Percentiles rank a stretch among this genome's conserved stretches.
Evolutionary conservation across 2,329 filamentous ascomycete species (phyloP).

Genomic region (Boeremia exigua): DNA sequence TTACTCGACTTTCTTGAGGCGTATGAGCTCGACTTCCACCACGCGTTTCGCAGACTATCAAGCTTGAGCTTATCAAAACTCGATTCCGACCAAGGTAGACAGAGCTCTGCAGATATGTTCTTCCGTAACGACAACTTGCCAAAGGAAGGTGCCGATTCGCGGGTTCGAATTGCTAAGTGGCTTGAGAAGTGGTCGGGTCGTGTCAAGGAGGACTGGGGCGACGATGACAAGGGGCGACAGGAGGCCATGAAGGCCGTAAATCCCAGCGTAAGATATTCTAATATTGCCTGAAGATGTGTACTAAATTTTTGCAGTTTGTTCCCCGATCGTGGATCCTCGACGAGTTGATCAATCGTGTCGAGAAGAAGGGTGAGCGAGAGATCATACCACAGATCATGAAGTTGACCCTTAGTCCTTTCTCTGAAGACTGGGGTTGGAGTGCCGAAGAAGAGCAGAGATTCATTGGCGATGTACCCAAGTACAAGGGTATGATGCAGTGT

Average conservation of each 20-base stretch:
- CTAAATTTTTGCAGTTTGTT: conserved; percentile 65
- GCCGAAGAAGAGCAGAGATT: conserved; percentile 79
- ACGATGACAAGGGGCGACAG: conserved; percentile 63
- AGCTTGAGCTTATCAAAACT: conserved; percentile 67
- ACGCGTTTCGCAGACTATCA: conserved; percentile 85
- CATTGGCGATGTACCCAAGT: conserved; percentile 82
- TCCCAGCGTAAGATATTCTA: conserved; percentile 65
- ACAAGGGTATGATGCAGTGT: conserved; percentile 84
- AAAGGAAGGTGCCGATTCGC: conserved; percentile 65
- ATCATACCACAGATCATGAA: conserved; percentile 80
- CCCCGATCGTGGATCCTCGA: conserved; percentile 92
- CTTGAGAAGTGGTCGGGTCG: conserved; percentile 77
- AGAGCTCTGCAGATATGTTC: conserved; percentile 72
- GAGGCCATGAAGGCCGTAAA: conserved; percentile 83
- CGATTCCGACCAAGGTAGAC: conserved; percentile 67
- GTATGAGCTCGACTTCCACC: conserved; percentile 88
- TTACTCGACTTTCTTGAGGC: conserved; percentile 81
- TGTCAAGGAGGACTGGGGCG: conserved; percentile 77
- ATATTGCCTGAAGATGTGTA: not conserved
- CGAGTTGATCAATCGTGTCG: conserved; percentile 87
- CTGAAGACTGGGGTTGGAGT: conserved; percentile 74
- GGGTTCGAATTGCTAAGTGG: conserved; percentile 76
- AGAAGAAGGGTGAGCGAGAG: conserved; percentile 80
- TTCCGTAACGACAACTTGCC: conserved; percentile 74
- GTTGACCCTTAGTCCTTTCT: conserved; percentile 83